Base-by-base conservation (phyloP, 2,329 filamentous ascomycete genomes). In the Didymella glomerata region DNA sequence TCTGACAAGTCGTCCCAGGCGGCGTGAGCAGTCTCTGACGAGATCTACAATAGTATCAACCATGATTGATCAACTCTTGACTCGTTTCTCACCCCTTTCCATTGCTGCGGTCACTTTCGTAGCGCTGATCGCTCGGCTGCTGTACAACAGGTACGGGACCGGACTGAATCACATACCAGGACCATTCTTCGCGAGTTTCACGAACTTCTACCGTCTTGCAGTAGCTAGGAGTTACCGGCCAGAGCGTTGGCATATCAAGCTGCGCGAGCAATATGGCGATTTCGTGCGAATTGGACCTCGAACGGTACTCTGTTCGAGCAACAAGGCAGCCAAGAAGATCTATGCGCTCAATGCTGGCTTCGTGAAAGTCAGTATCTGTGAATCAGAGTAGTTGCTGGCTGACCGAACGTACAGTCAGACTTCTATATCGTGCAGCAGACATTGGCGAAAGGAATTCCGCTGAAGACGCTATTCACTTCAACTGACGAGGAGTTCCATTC, bases 211-310 rank as follows among this genome's bases (percentile, higher is more conserved):
- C 88, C 82, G 90, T 14, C 86, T 91, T 64, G 81, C 83, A 65
- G 87, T 91, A 64, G 76, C 73, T 57, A 86, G 92, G 3, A 82
- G 84, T 1, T 91, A 91, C 2, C 80, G 75, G 13, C 46, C 60
- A 4, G 61, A 63, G 79, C 84, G 42, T 2, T 66, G 77, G 52
- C 80, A 79, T 57, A 66, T 75, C 42, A 73, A 72, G n/a, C 73
- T 86, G 3, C 92, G 96, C 77, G 84, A 88, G 79, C 87, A 87
- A 69, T 81, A 90, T 45, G 92, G 92, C 4, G 87, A 87, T 11
- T 78, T 96, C 0, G 88, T 96, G 20, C 85, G 92, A 22, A 89
- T 96, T 65, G 89, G 91, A 68, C 92, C 92, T 0, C 87, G 91
- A 67, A 91, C 95, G 66, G 83, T 95, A 65, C 90, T 88, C 0